Percentiles rank a stretch among this genome's conserved stretches.
Conservation (phyloP, 805 yeast species). For the Starmerella floris region DNA sequence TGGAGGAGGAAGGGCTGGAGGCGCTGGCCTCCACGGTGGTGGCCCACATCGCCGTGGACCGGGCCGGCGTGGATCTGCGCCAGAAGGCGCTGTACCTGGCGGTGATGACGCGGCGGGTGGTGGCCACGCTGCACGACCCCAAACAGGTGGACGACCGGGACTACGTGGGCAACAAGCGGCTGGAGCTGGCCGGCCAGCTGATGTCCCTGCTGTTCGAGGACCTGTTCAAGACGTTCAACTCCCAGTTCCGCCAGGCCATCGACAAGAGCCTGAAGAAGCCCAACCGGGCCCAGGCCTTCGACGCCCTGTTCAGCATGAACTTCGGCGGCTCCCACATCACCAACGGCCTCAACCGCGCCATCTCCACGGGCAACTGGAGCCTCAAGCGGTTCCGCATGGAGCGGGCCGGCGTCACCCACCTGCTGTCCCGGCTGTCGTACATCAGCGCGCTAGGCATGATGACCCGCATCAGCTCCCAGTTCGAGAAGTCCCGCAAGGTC, state of each 20-base stretch:
- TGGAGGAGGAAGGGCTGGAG: slow-evolving; percentile 88
- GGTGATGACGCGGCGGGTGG: slow-evolving; percentile 89
- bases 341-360: slow-evolving; percentile 87
- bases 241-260: slow-evolving; percentile 84
- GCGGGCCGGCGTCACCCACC: slow-evolving; percentile 98
- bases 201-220: slow-evolving; percentile 93
- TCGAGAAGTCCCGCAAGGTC: slow-evolving; percentile 93
- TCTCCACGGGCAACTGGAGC: slow-evolving; percentile 98
- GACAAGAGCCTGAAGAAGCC: slow-evolving; percentile 91
- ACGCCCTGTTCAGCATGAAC: slow-evolving; percentile 77
- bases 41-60: slow-evolving; percentile 81
- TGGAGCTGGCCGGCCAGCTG: slow-evolving; percentile 93
- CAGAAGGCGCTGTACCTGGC: slow-evolving; percentile 92
- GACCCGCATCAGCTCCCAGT: slow-evolving; percentile 98
- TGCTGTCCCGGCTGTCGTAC: slow-evolving; percentile 76
- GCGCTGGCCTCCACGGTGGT: slow-evolving; percentile 81
- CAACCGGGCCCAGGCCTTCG: slow-evolving; percentile 87
- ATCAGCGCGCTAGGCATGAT: slow-evolving; percentile 97
- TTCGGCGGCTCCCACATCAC: slow-evolving; percentile 89
- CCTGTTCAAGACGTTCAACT: slow-evolving; percentile 88
- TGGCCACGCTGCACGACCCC: slow-evolving; percentile 90
- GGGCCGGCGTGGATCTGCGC: slow-evolving; percentile 56
- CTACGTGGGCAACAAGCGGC: slow-evolving; percentile 93
- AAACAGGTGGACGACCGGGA: slow-evolving; percentile 96
- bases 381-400: slow-evolving; percentile 98